Conservation (phyloP, 208 protist species). For the Leptomonas pyrrhocoris region DNA sequence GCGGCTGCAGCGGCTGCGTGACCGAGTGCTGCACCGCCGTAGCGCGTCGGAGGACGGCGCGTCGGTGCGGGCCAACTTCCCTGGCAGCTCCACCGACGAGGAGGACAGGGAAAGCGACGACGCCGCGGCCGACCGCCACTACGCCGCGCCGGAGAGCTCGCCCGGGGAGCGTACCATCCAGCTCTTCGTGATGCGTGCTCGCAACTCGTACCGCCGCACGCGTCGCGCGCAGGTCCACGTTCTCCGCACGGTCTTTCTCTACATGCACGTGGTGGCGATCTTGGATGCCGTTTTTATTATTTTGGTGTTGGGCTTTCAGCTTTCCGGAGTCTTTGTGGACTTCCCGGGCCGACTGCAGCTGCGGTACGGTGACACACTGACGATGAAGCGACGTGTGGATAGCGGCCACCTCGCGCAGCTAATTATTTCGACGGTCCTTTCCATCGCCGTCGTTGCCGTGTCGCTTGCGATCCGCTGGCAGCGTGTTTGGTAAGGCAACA, state of each 20-base stretch:
- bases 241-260: neutral
- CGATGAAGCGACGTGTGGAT: neutral
- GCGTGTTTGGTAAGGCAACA: conserved; percentile 1
- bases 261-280: neutral
- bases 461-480: neutral
- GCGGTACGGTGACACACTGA: neutral
- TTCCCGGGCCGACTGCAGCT: neutral
- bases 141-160: conserved; percentile 12
- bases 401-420: conserved; percentile 8
- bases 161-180: conserved; percentile 22
- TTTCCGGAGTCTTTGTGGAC: neutral
- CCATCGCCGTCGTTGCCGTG: neutral
- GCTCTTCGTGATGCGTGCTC: conserved; percentile 22
- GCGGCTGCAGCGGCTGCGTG: conserved; percentile 15
- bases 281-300: neutral
- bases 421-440: neutral
- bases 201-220: conserved; percentile 20
- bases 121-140: neutral
- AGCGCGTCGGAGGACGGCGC: neutral
- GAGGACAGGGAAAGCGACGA: neutral
- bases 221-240: conserved; percentile 2
- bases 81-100: conserved; percentile 13
- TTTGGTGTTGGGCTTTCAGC: neutral
- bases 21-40: conserved; percentile 14
- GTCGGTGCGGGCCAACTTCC: conserved; percentile 5